A percentile compares a stretch with the other conserved stretches of the same genome.
phyloP scores from a whole-genome alignment of 176 grass and related monocot species.

The Musa troglodytarum region DNA sequence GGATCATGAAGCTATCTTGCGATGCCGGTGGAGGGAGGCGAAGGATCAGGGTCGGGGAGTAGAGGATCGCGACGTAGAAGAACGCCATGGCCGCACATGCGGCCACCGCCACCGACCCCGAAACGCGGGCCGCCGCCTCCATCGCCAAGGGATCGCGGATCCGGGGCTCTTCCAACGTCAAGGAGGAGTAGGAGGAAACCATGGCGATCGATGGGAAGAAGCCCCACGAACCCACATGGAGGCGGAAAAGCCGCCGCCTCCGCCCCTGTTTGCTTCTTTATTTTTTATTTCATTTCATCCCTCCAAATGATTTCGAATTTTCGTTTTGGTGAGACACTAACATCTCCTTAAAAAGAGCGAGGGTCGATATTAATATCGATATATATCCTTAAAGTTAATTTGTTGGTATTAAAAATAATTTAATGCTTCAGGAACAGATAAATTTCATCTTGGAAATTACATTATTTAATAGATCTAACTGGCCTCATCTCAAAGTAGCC shows the following conservation, averaged over 20 bases:
- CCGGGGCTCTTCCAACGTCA: neutral
- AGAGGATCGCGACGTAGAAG: conserved; percentile 54
- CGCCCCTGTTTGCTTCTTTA: neutral
- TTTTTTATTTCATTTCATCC: neutral
- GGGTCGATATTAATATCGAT: no score
- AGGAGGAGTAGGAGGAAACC: neutral
- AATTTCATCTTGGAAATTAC: no score
- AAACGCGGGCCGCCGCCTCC: conserved; percentile 8
- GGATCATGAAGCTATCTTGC: conserved; percentile 41
- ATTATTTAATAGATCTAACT: no score
- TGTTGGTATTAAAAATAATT: no score
- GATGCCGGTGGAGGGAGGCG: conserved; percentile 44
- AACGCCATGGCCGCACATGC: conserved; percentile 50
- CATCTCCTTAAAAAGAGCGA: no score
- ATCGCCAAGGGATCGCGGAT: conserved; percentile 6
- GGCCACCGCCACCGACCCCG: conserved; percentile 23
- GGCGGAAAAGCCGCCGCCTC: neutral
- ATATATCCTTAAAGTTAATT: no score
- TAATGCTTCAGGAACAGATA: no score
- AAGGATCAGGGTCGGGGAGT: conserved; percentile 46
- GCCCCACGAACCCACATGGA: neutral
- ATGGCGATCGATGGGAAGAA: neutral
- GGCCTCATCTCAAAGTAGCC: no score
- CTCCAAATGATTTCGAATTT: no score
- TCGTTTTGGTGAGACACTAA: no score